Conservation (phyloP, 495 filamentous ascomycete species). For the Neurospora cerealis region DNA sequence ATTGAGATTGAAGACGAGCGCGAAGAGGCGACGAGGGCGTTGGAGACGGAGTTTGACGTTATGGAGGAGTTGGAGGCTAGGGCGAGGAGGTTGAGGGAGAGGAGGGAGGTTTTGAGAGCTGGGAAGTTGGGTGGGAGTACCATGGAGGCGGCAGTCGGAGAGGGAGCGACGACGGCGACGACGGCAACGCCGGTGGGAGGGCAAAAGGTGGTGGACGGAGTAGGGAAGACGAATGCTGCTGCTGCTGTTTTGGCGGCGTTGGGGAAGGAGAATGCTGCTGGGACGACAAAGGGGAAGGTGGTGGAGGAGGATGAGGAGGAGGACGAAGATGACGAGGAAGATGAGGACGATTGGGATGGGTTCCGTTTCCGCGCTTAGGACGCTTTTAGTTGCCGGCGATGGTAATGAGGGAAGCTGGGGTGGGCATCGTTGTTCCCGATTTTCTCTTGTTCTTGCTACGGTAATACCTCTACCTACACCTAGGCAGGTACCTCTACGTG, state of each 20-base stretch:
- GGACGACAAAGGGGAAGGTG: slow-evolving; percentile 10
- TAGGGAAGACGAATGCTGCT: neutral
- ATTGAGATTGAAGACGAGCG: slow-evolving; percentile 55
- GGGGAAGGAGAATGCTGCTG: slow-evolving; percentile 31
- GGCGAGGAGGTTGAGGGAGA: slow-evolving; percentile 65
- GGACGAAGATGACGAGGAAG: slow-evolving; percentile 50
- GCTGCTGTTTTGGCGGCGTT: neutral
- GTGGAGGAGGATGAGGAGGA: slow-evolving; percentile 29
- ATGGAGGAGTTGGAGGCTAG: slow-evolving; percentile 86
- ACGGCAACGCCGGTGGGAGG: slow-evolving; percentile 6
- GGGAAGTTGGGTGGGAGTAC: slow-evolving; percentile 21
- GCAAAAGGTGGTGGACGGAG: slow-evolving; percentile 13
- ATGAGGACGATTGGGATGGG: slow-evolving; percentile 55
- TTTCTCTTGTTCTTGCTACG: neutral
- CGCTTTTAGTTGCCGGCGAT: neutral
- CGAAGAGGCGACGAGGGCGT: slow-evolving; percentile 69
- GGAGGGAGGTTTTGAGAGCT: slow-evolving; percentile 41
- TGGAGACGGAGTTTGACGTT: slow-evolving; percentile 87
- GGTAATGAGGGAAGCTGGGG: neutral
- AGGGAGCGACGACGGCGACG: too few species aligned
- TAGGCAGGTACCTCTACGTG: neutral
- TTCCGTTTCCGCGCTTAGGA: slow-evolving; percentile 49
- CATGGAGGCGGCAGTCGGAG: too few species aligned
- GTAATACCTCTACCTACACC: neutral
- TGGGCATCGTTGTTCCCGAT: neutral